Conservation (phyloP, 768 basidiomycete genomes). For the Tephrocybe rancida region DNA sequence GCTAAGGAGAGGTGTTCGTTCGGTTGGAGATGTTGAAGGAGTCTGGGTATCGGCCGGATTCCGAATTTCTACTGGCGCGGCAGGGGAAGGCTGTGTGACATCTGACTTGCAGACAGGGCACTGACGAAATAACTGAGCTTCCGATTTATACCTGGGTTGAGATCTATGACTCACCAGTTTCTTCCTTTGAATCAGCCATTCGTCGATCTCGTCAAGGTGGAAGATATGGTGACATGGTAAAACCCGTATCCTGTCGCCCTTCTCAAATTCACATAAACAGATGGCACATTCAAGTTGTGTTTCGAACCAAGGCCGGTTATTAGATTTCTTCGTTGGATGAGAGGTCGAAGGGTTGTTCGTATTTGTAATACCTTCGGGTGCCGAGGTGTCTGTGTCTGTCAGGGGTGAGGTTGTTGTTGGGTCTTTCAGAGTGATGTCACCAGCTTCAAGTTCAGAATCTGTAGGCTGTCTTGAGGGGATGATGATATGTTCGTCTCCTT, state of each 20-base stretch:
- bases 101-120: conserved; percentile 94
- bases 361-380: conserved; percentile 16
- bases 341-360: conserved; percentile 42
- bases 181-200: conserved; percentile 91
- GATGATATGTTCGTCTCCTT: conserved; percentile 38
- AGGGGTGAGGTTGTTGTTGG: conserved; percentile 9
- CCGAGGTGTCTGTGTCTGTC: conserved; percentile 21
- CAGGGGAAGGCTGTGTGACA: conserved; percentile 64
- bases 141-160: neutral
- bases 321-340: conserved; percentile 25
- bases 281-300: conserved; percentile 89
- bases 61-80: neutral
- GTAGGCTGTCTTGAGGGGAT: conserved; percentile 24
- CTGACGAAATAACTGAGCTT: conserved; percentile 37
- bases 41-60: conserved; percentile 12
- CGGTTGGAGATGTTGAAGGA: conserved; percentile 28
- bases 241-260: conserved; percentile 89
- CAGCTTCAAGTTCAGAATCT: conserved; percentile 42
- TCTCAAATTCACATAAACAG: conserved; percentile 83
- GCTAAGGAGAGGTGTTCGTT: conserved; percentile 41
- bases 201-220: conserved; percentile 88
- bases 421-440: conserved; percentile 18
- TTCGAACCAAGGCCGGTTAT: conserved; percentile 74
- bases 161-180: conserved; percentile 69
- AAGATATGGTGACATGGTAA: conserved; percentile 95